Conservation (phyloP, 495 filamentous ascomycete genomes). For the Haplographium delicatum region DNA sequence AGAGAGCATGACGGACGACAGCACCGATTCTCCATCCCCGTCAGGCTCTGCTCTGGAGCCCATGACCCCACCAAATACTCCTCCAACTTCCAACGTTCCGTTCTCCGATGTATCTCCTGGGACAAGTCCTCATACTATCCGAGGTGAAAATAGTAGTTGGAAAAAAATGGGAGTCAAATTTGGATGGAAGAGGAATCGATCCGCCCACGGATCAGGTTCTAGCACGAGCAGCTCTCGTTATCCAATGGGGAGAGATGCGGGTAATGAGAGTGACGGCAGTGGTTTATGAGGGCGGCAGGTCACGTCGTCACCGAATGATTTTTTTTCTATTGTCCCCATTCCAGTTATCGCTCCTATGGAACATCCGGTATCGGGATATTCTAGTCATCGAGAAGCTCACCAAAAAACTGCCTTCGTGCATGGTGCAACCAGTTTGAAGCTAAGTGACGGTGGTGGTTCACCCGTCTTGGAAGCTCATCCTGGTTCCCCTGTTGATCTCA, state of each 20-base stretch:
- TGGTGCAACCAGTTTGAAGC: conserved; percentile 25
- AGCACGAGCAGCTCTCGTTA: conserved; percentile 21
- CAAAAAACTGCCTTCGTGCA: conserved; percentile 18
- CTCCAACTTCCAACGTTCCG: conserved; percentile 56
- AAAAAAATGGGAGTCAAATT: conserved; percentile 81
- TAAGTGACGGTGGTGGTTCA: conserved; percentile 22
- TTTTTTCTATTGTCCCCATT: conserved; percentile 23
- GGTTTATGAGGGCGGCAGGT: conserved; percentile 51
- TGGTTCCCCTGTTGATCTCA: conserved; percentile 24
- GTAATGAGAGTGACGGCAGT: conserved; percentile 29
- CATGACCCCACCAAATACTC: conserved; percentile 87
- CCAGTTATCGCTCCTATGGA: conserved; percentile 21
- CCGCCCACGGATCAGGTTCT: conserved; percentile 27
- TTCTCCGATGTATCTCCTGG: conserved; percentile 16
- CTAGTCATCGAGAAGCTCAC: conserved; percentile 11
- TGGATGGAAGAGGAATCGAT: conserved; percentile 44
- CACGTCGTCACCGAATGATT: conserved; percentile 36
- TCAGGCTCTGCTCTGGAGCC: conserved; percentile 47
- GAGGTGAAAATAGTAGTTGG: conserved; percentile 50
- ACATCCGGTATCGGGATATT: conserved; percentile 15
- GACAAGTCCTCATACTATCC: conserved; percentile 15
- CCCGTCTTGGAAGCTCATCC: conserved; percentile 26
- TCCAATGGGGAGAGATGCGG: conserved; percentile 25
- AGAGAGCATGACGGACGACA: conserved; percentile 42
- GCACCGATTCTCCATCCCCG: conserved; percentile 45